Percentiles rank a stretch among this genome's conserved stretches.
phyloP scores from a whole-genome alignment of 495 filamentous ascomycete genomes.

The Daldinia vernicosa region DNA sequence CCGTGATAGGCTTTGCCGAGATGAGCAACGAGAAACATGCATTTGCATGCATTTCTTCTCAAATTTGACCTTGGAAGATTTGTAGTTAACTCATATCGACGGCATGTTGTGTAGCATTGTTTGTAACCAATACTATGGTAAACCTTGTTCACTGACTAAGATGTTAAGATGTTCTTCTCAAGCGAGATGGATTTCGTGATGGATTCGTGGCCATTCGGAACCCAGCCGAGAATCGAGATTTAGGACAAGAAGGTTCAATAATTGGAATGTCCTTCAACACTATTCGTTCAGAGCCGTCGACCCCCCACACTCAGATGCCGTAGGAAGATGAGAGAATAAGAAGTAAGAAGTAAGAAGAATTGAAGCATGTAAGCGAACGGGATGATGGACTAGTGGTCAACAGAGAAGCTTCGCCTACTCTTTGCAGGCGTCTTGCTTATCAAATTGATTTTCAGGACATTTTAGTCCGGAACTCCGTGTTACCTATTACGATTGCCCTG shows the following conservation, averaged over 20 bases:
- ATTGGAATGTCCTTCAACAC: constrained; percentile 13
- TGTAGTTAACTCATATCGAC: constrained; percentile 22
- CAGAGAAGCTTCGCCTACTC: constrained; percentile 21
- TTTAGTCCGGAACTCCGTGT: constrained; percentile 19
- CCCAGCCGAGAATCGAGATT: constrained; percentile 35
- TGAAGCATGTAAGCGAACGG: constrained; percentile 14
- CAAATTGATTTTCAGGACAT: constrained; percentile 18
- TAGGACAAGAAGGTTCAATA: constrained; percentile 17
- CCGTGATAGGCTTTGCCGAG: constrained; percentile 31
- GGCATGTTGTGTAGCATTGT: constrained; percentile 32
- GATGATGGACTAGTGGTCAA: not conserved
- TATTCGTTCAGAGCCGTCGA: not conserved
- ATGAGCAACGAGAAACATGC: constrained; percentile 33
- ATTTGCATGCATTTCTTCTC: constrained; percentile 27
- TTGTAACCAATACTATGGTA: constrained; percentile 19
- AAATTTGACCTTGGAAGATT: constrained; percentile 11
- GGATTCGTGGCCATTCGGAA: constrained; percentile 15
- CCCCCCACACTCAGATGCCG: constrained; percentile 23
- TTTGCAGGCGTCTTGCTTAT: constrained; percentile 3
- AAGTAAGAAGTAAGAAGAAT: too few species aligned
- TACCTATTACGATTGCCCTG: constrained; percentile 17
- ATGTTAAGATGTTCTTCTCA: constrained; percentile 6
- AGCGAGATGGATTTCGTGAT: constrained; percentile 6
- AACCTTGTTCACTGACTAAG: constrained; percentile 23
- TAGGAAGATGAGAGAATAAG: constrained; percentile 2